phyloP scores from a whole-genome alignment of 768 basidiomycete species.

The Melanogaster broomeanus region DNA sequence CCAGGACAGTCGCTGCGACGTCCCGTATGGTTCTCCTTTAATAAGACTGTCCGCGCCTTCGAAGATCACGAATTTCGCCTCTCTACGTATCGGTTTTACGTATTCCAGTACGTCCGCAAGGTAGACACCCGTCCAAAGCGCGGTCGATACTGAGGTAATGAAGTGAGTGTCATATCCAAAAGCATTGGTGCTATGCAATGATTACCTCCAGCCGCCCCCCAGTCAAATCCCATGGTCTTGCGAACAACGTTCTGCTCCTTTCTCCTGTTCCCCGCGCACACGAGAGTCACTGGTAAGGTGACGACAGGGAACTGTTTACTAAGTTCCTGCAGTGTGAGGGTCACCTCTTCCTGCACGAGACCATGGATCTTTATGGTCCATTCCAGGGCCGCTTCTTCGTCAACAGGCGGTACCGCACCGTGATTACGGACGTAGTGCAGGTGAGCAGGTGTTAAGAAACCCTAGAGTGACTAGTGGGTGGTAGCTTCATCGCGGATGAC shows the following conservation, averaged over 20 bases:
- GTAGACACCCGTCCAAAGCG: conserved; percentile 61
- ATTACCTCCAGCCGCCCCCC: conserved; percentile 50
- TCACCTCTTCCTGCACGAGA: conserved; percentile 37
- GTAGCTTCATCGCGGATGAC: no score
- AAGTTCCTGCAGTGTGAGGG: conserved; percentile 47
- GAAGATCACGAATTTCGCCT: conserved; percentile 54
- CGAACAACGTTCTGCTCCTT: conserved; percentile 67
- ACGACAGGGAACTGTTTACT: conserved; percentile 48
- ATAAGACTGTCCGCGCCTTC: conserved; percentile 60
- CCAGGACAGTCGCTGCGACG: conserved; percentile 48
- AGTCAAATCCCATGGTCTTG: conserved; percentile 56
- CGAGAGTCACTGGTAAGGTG: conserved; percentile 60
- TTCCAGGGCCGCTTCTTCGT: conserved; percentile 32
- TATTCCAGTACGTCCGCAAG: conserved; percentile 54
- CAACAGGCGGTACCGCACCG: conserved; percentile 54
- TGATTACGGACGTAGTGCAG: conserved; percentile 66
- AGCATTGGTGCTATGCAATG: not conserved
- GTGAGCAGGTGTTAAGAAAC: conserved; percentile 56
- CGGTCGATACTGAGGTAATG: conserved; percentile 42
- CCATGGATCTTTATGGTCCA: conserved; percentile 49
- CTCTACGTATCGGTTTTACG: conserved; percentile 38
- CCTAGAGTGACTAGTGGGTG: conserved; percentile 25
- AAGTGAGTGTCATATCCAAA: conserved; percentile 3
- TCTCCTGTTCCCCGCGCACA: conserved; percentile 65
- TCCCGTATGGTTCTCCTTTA: conserved; percentile 64